phyloP scores from a whole-genome alignment of 1,139 yeast genomes.

The Debaryomyces nepalensis region DNA sequence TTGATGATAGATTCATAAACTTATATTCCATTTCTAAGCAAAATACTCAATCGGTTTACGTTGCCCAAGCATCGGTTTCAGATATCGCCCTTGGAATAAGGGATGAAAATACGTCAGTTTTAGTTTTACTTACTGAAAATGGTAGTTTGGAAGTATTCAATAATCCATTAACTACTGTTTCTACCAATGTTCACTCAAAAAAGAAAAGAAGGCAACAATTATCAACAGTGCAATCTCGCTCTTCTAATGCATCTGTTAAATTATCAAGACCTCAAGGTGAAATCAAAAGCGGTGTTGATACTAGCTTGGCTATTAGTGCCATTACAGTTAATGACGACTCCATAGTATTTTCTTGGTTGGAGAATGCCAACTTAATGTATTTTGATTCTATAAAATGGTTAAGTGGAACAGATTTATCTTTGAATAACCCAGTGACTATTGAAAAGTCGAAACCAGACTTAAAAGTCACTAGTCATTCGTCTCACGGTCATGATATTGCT shows the following conservation, averaged over 20 bases:
- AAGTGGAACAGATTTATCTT: slow-evolving; percentile 35
- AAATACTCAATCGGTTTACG: slow-evolving; percentile 58
- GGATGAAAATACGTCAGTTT: slow-evolving; percentile 39
- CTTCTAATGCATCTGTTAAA: slow-evolving; percentile 46
- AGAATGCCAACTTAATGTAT: slow-evolving; percentile 65
- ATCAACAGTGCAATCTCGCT: slow-evolving; percentile 48
- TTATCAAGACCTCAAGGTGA: slow-evolving; percentile 50
- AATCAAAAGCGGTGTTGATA: slow-evolving; percentile 36
- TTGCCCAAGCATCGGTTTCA: slow-evolving; percentile 63
- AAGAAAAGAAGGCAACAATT: slow-evolving; percentile 43
- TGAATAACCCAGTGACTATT: slow-evolving; percentile 34
- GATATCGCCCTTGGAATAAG: slow-evolving; percentile 44
- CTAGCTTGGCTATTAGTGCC: slow-evolving; percentile 47
- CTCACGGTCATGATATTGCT: slow-evolving; percentile 70
- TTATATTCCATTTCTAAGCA: slow-evolving; percentile 56
- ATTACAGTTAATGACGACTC: slow-evolving; percentile 41
- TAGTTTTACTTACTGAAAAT: slow-evolving; percentile 66
- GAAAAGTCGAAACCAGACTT: slow-evolving; percentile 45
- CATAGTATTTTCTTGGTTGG: slow-evolving; percentile 69
- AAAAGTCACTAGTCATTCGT: slow-evolving; percentile 41
- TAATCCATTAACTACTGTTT: slow-evolving; percentile 45
- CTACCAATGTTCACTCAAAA: slow-evolving; percentile 26
- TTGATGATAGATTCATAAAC: slow-evolving; percentile 78
- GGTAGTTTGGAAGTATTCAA: slow-evolving; percentile 71
- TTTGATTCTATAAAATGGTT: slow-evolving; percentile 66